A percentile compares a stretch with the other conserved stretches of the same genome.
Conservation (phyloP, 2,329 filamentous ascomycete genomes). For the Diaporthe ampelina region DNA sequence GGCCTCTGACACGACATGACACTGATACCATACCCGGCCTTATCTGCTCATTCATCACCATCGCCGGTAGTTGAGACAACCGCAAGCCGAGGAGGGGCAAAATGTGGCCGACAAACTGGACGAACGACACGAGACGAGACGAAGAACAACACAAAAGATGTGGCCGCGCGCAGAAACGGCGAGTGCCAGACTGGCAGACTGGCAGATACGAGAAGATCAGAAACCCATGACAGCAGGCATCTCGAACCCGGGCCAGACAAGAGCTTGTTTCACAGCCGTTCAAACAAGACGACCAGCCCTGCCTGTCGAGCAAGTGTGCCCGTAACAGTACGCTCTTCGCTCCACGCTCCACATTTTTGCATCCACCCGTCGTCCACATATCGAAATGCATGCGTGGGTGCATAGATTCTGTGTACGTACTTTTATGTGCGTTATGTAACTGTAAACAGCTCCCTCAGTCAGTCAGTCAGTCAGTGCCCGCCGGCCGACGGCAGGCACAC, state of each 20-base stretch:
- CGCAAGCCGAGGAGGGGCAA: not conserved
- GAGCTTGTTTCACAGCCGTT: slow-evolving; percentile 34
- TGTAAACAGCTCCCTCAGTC: not conserved
- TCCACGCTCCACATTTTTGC: slow-evolving; percentile 7
- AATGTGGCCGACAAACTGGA: not conserved
- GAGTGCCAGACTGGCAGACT: not conserved
- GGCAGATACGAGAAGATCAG: slow-evolving; percentile 5
- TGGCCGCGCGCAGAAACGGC: not conserved
- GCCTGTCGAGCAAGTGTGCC: not conserved
- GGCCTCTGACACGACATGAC: slow-evolving; percentile 4
- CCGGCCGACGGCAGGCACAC: not conserved
- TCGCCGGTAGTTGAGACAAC: slow-evolving; percentile 16
- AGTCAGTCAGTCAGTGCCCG: not conserved
- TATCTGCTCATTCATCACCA: not conserved
- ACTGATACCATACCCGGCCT: not conserved
- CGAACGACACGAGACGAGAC: slow-evolving; percentile 19
- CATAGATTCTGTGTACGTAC: not conserved
- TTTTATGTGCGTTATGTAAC: slow-evolving; percentile 6
- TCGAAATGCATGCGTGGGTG: not conserved
- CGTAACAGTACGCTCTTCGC: not conserved
- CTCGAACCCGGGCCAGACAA: slow-evolving; percentile 19
- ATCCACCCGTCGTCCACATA: not conserved
- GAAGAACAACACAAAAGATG: not conserved
- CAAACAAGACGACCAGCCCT: slow-evolving; percentile 15
- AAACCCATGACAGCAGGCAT: slow-evolving; percentile 3